Conservation (phyloP, 1,139 yeast species). For the Blastobotrys ciferrii region DNA sequence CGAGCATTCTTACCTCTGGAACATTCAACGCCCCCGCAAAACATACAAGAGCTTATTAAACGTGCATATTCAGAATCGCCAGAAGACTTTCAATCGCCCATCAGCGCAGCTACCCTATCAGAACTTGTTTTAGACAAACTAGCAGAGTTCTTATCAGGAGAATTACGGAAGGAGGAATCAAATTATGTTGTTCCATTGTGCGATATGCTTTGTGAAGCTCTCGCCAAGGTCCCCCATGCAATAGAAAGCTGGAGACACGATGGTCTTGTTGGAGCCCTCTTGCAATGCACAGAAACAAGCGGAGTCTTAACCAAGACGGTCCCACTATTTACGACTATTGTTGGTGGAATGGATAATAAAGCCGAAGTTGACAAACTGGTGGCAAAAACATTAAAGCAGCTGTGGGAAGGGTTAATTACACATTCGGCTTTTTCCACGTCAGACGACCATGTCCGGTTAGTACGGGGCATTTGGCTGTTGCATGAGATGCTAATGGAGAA, state of each 20-base stretch:
- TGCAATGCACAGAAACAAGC: constrained; percentile 2
- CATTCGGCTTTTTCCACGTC: constrained; percentile 36
- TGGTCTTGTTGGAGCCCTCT: constrained; percentile 38
- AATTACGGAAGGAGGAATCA: not conserved
- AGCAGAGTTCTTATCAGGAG: not conserved
- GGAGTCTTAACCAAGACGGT: constrained; percentile 3
- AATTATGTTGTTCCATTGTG: constrained; percentile 2
- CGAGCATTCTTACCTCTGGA: constrained; percentile 42
- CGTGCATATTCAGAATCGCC: constrained; percentile 2
- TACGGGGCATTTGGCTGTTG: constrained; percentile 43
- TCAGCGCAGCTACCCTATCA: not conserved
- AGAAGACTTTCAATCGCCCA: not conserved
- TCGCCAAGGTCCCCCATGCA: constrained; percentile 49
- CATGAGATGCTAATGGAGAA: constrained; percentile 32
- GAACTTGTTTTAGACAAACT: not conserved
- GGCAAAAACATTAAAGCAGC: constrained; percentile 11
- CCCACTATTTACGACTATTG: constrained; percentile 8
- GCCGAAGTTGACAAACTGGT: constrained; percentile 27
- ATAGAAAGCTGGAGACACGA: constrained; percentile 33
- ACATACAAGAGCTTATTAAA: not conserved
- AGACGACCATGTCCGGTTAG: constrained; percentile 60
- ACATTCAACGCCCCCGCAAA: not conserved
- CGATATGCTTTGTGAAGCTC: constrained; percentile 43
- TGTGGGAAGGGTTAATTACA: constrained; percentile 18
- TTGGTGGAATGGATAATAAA: constrained; percentile 3